Evolutionary conservation across 148 eudicot species (phyloP), one percentile per base, ranked within the genome.

Genomic region (Arbutus unedo): DNA sequence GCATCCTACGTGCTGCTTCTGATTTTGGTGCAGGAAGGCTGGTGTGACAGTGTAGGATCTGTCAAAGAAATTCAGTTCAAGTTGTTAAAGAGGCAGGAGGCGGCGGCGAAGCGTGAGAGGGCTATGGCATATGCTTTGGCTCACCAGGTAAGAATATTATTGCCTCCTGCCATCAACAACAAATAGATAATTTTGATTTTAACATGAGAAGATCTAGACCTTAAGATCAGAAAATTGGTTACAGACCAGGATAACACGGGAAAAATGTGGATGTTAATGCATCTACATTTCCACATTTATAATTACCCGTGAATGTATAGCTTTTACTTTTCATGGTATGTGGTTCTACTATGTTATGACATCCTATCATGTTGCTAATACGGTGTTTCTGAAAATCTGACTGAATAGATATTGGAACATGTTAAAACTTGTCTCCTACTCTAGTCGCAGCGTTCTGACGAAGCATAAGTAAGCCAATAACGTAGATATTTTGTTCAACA

Each of bases 71-170:
- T 96, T 81, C 99, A 96, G 81, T 87, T 94, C 51, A 96, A 96
- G 89, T 90, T 96, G 89, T 85, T 94, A 62, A 96, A 93, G 90
- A 94, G 99, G 87, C 94, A 96, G 86, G 99, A 96, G 82, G 99
- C 99, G n/a, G 99, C 99, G 31, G 99, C 96, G 49, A 96, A 96
- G 88, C 99, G 99, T 66, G 99, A 96, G 88, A 96, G 99, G 86
- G 99, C 99, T 45, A 96, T 96, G 99, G 99, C 99, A 47, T 96
- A 96, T 90, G 99, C 99, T 73, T 83, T 96, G 82, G 97, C 99
- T 85, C 91, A 96, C 85, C 99, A 96, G 98, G 99, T 94, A 89
- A 49, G 49, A 60, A 55, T 51, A 56, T 49, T 9, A 64, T 66
- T 64, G 13, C 54, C 73, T 83, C n/a, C 47, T 44, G 78, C 23